phyloP scores from a whole-genome alignment of 1,284 basidiomycete genomes.

The Chalciporus sp. region DNA sequence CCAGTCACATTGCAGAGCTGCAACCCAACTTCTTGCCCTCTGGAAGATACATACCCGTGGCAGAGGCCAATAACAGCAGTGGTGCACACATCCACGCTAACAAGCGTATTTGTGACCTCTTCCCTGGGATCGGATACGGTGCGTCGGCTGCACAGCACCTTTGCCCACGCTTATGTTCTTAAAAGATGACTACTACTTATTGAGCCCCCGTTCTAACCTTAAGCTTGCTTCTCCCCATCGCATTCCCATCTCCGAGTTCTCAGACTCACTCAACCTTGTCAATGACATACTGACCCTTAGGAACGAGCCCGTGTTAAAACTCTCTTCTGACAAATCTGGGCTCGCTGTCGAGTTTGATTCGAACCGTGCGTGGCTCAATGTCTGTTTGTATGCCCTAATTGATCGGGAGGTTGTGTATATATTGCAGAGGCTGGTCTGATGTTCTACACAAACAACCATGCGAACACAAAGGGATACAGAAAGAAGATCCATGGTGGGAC shows the following conservation, averaged over 20 bases:
- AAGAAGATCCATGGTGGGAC: slow-evolving; percentile 78
- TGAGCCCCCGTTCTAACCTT: slow-evolving; percentile 41
- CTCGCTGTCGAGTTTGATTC: slow-evolving; percentile 62
- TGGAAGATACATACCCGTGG: slow-evolving; percentile 50
- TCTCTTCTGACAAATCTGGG: slow-evolving; percentile 60
- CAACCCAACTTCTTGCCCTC: slow-evolving; percentile 53
- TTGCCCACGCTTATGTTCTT: neutral
- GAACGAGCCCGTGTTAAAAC: slow-evolving; percentile 50
- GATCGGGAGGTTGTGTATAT: neutral
- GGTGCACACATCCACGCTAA: slow-evolving; percentile 52
- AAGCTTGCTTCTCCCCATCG: slow-evolving; percentile 44
- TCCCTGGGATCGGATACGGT: slow-evolving; percentile 64
- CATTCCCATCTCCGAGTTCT: slow-evolving; percentile 33
- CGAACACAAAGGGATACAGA: slow-evolving; percentile 51
- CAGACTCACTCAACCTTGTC: slow-evolving; percentile 46
- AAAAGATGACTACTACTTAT: slow-evolving; percentile 67
- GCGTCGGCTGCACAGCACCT: slow-evolving; percentile 15
- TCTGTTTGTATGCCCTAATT: neutral
- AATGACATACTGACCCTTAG: slow-evolving; percentile 45
- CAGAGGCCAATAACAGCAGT: slow-evolving; percentile 41
- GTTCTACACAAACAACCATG: slow-evolving; percentile 67
- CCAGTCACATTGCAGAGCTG: slow-evolving; percentile 57
- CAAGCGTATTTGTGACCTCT: slow-evolving; percentile 54
- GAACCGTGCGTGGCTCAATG: slow-evolving; percentile 54
- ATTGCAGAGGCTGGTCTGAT: slow-evolving; percentile 68